Base-by-base conservation (phyloP, 768 basidiomycete genomes). In the Ramaria rubella region DNA sequence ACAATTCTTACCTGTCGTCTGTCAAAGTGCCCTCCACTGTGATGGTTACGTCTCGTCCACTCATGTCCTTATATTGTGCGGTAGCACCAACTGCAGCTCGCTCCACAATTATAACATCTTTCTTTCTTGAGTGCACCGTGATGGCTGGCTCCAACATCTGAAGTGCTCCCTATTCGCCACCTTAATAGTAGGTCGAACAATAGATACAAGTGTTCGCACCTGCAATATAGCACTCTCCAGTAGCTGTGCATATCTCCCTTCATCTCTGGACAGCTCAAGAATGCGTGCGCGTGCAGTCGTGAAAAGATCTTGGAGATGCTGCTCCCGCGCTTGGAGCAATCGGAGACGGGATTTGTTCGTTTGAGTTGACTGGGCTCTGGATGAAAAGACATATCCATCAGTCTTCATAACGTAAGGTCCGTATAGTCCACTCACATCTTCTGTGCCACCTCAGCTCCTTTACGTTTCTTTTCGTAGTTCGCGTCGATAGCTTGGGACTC, bases 321-420 rank as follows among this genome's bases (percentile, higher is more conserved):
- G 92, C 71, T 97, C 95, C 49, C 94, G 84, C 57, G 86, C 83
- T 67, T 94, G 89, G 9, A 98, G 81, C 29, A 98, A 80, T 67
- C 80, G 84, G 63, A 99, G 80, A 33, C 96, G 90, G 14, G 94
- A 93, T 67, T 91, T 94, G 79, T 98, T 99, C 62, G 94, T 96
- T 59, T 95, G 79, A 24, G 90, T 97, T 5, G 95, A 98, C 68
- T 95, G 90, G 7, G 94, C 85, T 62, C 95, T 98, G 30, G 58
- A 34, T 48, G 43, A 55, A 55, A 50, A 19, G 51, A 56, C 33
- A 30, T 58, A 24, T 44, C n/a, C 24, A 52, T 42, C 2, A 43
- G 21, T 38, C 19, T 27, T 14, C 40, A 23, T 8, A 50, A 49
- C 33, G 19, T n/a, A 36, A 8, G 30, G 53, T 33, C 23, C 38